phyloP scores from a whole-genome alignment of 192 early-diverging fungal species.

The Linnemannia zychae region DNA sequence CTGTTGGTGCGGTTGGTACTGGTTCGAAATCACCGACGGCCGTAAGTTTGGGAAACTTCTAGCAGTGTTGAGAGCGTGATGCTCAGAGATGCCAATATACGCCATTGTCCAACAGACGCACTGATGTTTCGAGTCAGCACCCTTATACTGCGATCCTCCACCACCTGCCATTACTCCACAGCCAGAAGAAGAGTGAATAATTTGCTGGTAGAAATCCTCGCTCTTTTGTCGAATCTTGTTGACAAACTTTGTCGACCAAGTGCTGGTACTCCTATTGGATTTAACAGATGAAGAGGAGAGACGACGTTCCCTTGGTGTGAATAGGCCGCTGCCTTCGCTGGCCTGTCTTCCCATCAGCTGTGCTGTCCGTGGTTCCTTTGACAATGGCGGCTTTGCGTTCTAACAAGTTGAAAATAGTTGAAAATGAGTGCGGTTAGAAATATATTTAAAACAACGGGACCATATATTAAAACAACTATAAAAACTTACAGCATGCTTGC shows the following conservation, averaged over 20 bases:
- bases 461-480: not conserved
- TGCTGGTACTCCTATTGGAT: conserved; percentile 21
- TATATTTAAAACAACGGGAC: not conserved
- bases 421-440: not conserved
- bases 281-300: conserved; percentile 33
- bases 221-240: conserved; percentile 49
- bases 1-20: conserved; percentile 2
- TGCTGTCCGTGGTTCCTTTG: conserved; percentile 12
- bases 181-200: conserved; percentile 18
- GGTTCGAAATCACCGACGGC: conserved; percentile 26
- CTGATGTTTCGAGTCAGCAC: not conserved
- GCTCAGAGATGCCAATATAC: conserved; percentile 40
- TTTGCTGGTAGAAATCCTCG: conserved; percentile 48
- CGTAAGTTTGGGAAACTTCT: conserved; percentile 29
- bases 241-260: conserved; percentile 48
- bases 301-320: conserved; percentile 19
- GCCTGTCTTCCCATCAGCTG: conserved; percentile 21
- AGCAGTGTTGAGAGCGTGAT: conserved; percentile 23
- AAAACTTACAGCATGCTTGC: conserved; percentile 5
- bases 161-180: too few species aligned
- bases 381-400: conserved; percentile 10
- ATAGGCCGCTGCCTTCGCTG: conserved; percentile 20
- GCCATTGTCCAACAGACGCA: conserved; percentile 44
- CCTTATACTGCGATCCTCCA: not conserved
- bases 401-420: not conserved